phyloP scores from a whole-genome alignment of 495 filamentous ascomycete species.

The Penicillium salamii region DNA sequence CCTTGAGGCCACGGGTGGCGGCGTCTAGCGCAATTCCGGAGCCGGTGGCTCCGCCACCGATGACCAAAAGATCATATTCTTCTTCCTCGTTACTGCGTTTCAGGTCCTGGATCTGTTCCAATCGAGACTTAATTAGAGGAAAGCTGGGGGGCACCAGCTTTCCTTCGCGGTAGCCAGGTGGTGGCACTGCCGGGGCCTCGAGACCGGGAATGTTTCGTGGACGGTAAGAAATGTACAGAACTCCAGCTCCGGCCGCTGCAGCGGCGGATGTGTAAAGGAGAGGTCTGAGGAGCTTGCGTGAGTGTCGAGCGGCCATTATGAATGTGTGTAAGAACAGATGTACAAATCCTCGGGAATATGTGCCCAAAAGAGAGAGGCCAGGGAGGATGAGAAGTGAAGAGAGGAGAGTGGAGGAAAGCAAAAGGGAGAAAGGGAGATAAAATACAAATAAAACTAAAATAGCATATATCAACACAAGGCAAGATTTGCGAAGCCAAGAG shows the following conservation, averaged over 20 bases:
- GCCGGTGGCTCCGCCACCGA: constrained; percentile 91
- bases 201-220: constrained; percentile 83
- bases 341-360: neutral
- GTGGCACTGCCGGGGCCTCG: constrained; percentile 74
- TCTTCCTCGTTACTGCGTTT: constrained; percentile 36
- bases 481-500: constrained; percentile 13
- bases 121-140: constrained; percentile 68
- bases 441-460: neutral
- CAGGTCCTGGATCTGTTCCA: constrained; percentile 54
- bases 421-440: neutral
- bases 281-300: constrained; percentile 54
- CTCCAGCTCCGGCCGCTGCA: constrained; percentile 54
- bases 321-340: neutral
- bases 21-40: constrained; percentile 93
- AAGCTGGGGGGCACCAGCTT: constrained; percentile 79
- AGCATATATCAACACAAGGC: constrained; percentile 2
- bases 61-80: constrained; percentile 83
- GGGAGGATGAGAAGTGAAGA: neutral
- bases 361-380: constrained; percentile 14
- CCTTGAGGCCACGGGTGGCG: constrained; percentile 85
- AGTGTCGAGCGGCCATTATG: constrained; percentile 60
- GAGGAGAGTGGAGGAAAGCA: neutral
- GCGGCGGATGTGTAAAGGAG: constrained; percentile 62
- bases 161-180: constrained; percentile 77
- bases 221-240: constrained; percentile 75